Evolutionary conservation across 2,329 filamentous ascomycete genomes (phyloP).

Genomic region (Ramularia endophylla): DNA sequence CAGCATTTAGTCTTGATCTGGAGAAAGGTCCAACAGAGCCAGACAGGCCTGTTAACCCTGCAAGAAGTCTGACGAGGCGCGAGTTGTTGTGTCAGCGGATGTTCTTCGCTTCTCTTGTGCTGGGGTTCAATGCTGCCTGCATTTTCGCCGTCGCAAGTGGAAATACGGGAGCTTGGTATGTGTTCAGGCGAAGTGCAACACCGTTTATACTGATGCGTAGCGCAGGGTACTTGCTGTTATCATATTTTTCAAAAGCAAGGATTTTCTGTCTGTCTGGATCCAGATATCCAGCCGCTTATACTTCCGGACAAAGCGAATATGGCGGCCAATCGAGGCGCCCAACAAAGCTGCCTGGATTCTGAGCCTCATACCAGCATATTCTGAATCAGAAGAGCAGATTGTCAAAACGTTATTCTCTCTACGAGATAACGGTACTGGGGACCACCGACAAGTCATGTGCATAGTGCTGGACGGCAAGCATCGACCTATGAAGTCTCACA

Average conservation of each 20-base stretch:
- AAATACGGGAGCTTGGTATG: constrained; percentile 8
- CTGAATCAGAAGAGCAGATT: constrained; percentile 22
- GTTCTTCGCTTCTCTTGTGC: constrained; percentile 3
- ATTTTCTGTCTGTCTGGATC: constrained; percentile 18
- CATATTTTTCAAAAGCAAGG: constrained; percentile 22
- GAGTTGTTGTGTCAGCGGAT: constrained; percentile 4
- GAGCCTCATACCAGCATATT: constrained; percentile 21
- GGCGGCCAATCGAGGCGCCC: constrained; percentile 5
- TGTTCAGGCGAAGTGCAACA: no score
- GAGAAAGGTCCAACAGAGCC: constrained; percentile 3
- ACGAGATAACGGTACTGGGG: constrained; percentile 19
- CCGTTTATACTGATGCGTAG: no score
- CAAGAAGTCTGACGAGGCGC: constrained; percentile 6
- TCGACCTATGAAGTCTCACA: constrained; percentile 16
- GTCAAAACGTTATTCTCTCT: constrained; percentile 20
- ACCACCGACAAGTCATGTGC: constrained; percentile 22
- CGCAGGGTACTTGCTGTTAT: constrained; percentile 16
- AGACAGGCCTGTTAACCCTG: constrained; percentile 5
- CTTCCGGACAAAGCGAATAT: constrained; percentile 9
- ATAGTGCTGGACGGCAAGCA: constrained; percentile 20
- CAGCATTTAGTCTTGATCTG: constrained; percentile 4
- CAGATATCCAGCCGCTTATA: constrained; percentile 8
- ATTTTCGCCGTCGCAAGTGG: constrained; percentile 3
- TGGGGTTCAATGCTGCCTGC: constrained; percentile 4
- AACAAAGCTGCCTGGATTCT: constrained; percentile 19